Evolutionary conservation across 2,329 filamentous ascomycete species (phyloP), one percentile per base, ranked within the genome.

Genomic region (Grosmannia serpens): DNA sequence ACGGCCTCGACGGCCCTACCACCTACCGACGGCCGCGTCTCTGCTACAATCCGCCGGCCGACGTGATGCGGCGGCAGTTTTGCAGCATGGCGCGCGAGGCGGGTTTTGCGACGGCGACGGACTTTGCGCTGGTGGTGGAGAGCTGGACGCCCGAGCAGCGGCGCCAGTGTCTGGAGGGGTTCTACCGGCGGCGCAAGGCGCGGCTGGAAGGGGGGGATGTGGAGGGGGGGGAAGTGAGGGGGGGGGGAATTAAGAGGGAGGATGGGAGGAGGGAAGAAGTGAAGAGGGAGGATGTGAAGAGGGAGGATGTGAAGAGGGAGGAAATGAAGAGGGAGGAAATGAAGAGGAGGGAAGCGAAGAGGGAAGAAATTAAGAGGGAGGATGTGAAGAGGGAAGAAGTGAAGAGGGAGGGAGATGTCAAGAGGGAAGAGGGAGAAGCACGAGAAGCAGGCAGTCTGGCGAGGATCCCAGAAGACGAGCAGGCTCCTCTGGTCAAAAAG

Each of bases 111-210:
- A 86, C 82, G 68, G 85, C 86, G 1, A 88, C 84, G 0, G 87
- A 94, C 61, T 97, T 97, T 77, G 94, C 91, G 4, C 75, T 96
- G 44, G 84, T 91, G 17, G 91, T 97, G 3, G 94, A 97, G 71
- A 82, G 85, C 17, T 95, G 91, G 89, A 95, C 88, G 52, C 88
- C 92, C 69, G 88, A 87, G 67, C 80, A 94, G 73, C 75, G 92
- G 66, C 80, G 88, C 61, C 84, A 86, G 64, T 91, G 84, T 70
- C 74, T 97, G 29, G 88, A 95, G 59, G 75, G 75, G 3, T 97
- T 96, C 71, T 97, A 97, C 75, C 74, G 76, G 62, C 77, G 77
- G 64, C 77, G 91, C 62, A 79, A 83, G 67, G 59, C 59, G 44
- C 27, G 10, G 49, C 53, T 55, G 27, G 60, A 55, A 20, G 58